Evolutionary conservation across 148 eudicot species (phyloP).

Genomic region (Vaccinium macrocarpon): DNA sequence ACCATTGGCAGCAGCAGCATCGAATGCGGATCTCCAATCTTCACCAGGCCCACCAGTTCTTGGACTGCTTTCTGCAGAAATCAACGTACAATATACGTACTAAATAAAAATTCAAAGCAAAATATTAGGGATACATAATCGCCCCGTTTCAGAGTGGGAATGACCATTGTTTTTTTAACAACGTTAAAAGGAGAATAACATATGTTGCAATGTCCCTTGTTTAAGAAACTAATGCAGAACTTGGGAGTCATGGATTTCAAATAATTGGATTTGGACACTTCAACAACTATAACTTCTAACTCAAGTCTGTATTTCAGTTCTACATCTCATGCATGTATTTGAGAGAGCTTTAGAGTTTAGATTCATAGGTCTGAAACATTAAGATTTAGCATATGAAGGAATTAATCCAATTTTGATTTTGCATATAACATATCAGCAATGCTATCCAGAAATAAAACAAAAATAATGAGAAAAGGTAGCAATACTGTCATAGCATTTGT

Average conservation of each 20-base stretch:
- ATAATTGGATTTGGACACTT: neutral
- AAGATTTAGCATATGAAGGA: neutral
- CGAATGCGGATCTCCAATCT: constrained; percentile 96
- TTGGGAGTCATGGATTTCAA: neutral
- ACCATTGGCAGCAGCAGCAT: constrained; percentile 85
- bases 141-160: neutral
- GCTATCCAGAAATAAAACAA: neutral
- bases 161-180: neutral
- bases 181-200: neutral
- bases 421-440: neutral
- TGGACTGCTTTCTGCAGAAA: constrained; percentile 79
- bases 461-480: neutral
- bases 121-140: neutral
- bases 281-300: neutral
- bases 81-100: neutral
- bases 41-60: constrained; percentile 68
- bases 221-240: neutral
- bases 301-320: neutral
- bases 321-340: neutral
- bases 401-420: neutral
- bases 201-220: neutral
- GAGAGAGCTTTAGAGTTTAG: neutral
- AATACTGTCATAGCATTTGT: constrained; percentile 18
- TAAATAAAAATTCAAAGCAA: neutral
- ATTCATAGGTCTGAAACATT: neutral